Evolutionary conservation across 768 basidiomycete genomes (phyloP).

Genomic region (Pilatotrama ljubarskyi): DNA sequence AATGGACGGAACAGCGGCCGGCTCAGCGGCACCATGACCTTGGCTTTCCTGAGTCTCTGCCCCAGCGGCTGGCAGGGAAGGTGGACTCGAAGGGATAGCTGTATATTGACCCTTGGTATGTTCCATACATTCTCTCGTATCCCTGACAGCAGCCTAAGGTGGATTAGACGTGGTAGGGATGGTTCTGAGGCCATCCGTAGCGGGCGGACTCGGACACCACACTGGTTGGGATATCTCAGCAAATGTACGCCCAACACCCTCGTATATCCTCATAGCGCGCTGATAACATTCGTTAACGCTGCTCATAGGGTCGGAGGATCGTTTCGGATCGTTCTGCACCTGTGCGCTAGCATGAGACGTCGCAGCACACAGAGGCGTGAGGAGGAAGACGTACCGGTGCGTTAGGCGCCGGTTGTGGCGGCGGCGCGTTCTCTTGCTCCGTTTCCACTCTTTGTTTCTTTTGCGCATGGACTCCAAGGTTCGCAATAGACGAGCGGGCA

Average conservation of each 20-base stretch:
- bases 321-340: no score
- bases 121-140: no score
- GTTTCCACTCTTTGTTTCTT: neutral
- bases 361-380: neutral
- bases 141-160: neutral
- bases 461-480: neutral
- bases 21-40: no score
- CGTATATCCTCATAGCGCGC: neutral
- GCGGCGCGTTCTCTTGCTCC: neutral
- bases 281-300: neutral
- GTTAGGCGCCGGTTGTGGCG: neutral
- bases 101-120: no score
- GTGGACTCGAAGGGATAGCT: no score
- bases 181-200: neutral
- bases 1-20: no score
- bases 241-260: neutral
- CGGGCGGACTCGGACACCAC: neutral
- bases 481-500: neutral
- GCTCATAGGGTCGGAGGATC: no score
- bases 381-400: neutral
- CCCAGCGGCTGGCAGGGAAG: no score
- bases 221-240: neutral
- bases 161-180: neutral
- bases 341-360: neutral
- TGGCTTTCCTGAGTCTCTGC: no score